Percentiles rank a stretch among this genome's conserved stretches.
Evolutionary conservation across 768 basidiomycete genomes (phyloP).

Genomic region (Flagelloscypha sp.): DNA sequence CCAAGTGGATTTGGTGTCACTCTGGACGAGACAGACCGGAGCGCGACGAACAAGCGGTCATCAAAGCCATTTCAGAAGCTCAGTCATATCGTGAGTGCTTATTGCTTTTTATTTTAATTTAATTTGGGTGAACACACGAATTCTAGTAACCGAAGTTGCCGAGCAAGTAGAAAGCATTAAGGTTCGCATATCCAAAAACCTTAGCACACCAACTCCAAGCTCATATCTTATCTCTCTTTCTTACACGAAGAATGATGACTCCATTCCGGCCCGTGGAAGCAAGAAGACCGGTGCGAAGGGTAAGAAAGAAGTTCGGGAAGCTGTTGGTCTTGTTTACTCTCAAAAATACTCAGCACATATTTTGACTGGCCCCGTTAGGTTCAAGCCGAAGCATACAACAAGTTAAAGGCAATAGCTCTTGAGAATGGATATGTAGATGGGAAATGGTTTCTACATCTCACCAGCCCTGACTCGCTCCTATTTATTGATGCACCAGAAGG

Average conservation of each 20-base stretch:
- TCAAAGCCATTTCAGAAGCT: constrained; percentile 40
- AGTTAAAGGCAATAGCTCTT: constrained; percentile 51
- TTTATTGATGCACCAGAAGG: constrained; percentile 30
- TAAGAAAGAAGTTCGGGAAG: constrained; percentile 69
- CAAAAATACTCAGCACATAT: not conserved
- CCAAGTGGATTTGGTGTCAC: not conserved
- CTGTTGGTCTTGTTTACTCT: constrained; percentile 30
- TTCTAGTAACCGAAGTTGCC: constrained; percentile 49
- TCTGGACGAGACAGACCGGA: constrained; percentile 15
- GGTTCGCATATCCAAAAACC: constrained; percentile 29
- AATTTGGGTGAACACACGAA: not conserved
- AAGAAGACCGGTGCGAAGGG: constrained; percentile 68
- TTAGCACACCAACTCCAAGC: not conserved
- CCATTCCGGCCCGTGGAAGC: constrained; percentile 58
- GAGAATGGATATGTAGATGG: constrained; percentile 48
- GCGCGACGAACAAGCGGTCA: constrained; percentile 14
- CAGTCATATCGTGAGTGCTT: constrained; percentile 29
- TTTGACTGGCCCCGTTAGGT: constrained; percentile 27
- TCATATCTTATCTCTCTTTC: not conserved
- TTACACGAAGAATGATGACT: constrained; percentile 44
- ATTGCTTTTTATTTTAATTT: not conserved
- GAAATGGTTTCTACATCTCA: constrained; percentile 47
- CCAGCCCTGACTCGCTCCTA: constrained; percentile 2
- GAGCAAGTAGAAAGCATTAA: constrained; percentile 53
- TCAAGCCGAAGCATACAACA: constrained; percentile 49